Conservation (phyloP, 495 filamentous ascomycete species). For the Aspergillus affinis region DNA sequence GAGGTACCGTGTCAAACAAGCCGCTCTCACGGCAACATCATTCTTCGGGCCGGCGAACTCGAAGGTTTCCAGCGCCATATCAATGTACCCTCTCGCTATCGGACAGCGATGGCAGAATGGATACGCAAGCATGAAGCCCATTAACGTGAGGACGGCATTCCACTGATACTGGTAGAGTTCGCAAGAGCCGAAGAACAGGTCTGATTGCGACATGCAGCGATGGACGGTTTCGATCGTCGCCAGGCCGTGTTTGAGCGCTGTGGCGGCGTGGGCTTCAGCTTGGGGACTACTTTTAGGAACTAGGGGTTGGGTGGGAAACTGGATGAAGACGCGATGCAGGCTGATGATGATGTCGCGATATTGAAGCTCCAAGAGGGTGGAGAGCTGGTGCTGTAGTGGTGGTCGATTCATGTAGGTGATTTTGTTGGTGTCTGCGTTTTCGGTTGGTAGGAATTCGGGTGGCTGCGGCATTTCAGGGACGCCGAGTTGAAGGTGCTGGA, state of each 20-base stretch:
- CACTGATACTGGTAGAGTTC: conserved; percentile 35
- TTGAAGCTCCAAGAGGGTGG: conserved; percentile 24
- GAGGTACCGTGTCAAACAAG: background rate
- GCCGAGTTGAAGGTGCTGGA: conserved; percentile 6
- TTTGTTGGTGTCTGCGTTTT: background rate
- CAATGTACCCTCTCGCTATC: conserved; percentile 20
- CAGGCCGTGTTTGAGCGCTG: conserved; percentile 28
- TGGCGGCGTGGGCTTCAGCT: conserved; percentile 25
- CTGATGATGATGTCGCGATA: conserved; percentile 33
- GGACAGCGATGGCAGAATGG: conserved; percentile 50
- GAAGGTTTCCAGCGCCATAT: conserved; percentile 20
- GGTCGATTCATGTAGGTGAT: conserved; percentile 3
- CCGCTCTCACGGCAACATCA: background rate
- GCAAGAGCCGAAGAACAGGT: conserved; percentile 24
- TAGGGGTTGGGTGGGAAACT: conserved; percentile 25
- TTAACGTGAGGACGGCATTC: conserved; percentile 34
- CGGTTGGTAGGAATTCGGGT: background rate
- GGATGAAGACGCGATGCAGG: conserved; percentile 28
- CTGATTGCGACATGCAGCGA: conserved; percentile 20
- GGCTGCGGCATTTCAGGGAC: conserved; percentile 5
- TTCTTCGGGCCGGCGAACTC: conserved; percentile 11
- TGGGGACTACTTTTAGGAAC: conserved; percentile 17
- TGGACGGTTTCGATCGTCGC: conserved; percentile 21
- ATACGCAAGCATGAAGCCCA: conserved; percentile 47
- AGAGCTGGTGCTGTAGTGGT: conserved; percentile 14